These are phyloP conservation scores for Sporothrix brunneoviolacea DNA, from an alignment of 2,329 filamentous ascomycete genomes.

Conservation along the genomic window DNA sequence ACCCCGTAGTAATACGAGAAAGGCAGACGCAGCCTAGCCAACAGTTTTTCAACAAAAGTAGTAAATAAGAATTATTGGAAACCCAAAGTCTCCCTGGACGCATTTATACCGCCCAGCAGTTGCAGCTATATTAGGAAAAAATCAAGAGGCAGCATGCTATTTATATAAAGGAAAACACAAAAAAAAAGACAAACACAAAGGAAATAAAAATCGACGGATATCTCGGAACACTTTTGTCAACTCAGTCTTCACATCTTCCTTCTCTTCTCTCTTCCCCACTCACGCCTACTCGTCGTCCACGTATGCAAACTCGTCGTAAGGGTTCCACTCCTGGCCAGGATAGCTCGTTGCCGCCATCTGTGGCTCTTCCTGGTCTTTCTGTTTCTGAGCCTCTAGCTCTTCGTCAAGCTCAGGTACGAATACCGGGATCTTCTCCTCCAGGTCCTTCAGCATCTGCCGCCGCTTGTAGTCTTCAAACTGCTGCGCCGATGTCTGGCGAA, in stretches of 20 bases:
- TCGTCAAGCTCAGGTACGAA: conserved; percentile 26
- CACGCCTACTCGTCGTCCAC: conserved; percentile 21
- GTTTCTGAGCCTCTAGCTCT: conserved; percentile 23
- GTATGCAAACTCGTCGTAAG: conserved; percentile 34
- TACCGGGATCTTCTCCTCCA: conserved; percentile 49
- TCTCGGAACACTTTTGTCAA: too few species aligned
- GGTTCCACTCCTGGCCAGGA: conserved; percentile 65
- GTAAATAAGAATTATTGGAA: too few species aligned
- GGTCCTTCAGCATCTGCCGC: conserved; percentile 35
- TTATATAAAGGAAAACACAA: too few species aligned
- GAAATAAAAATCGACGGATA: not conserved
- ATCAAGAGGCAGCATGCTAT: too few species aligned
- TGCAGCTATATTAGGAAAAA: too few species aligned
- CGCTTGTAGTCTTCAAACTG: conserved; percentile 39
- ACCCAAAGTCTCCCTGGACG: too few species aligned
- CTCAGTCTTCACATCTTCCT: not conserved
- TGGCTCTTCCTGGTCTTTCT: conserved; percentile 37
- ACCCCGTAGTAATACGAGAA: too few species aligned
- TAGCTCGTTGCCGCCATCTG: conserved; percentile 63
- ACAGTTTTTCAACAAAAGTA: too few species aligned
- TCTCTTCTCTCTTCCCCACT: not conserved
- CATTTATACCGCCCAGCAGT: too few species aligned
- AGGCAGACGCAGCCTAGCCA: too few species aligned
- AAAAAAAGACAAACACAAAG: not conserved
- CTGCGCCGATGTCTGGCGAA: conserved; percentile 25